Conservation (phyloP, 768 basidiomycete genomes). For the Lactarius tabidus region DNA sequence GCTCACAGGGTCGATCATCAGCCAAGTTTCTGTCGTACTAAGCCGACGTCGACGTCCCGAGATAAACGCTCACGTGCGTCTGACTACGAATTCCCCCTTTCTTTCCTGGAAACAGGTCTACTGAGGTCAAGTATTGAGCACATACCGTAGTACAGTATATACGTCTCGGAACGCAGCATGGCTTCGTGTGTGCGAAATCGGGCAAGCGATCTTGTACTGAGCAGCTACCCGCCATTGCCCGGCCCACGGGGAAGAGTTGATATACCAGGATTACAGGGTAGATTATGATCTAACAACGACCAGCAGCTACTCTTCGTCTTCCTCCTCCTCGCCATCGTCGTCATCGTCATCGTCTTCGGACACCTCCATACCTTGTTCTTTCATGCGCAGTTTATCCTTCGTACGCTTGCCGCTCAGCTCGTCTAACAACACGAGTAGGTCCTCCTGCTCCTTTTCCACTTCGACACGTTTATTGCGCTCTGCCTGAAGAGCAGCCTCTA, state of each 20-base stretch:
- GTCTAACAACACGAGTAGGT: slow-evolving; percentile 87
- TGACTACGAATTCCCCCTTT: too few species aligned
- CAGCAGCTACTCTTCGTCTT: slow-evolving; percentile 14
- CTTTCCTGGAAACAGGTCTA: too few species aligned
- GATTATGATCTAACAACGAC: not conserved
- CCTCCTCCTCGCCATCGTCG: slow-evolving; percentile 46
- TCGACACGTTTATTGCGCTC: slow-evolving; percentile 70
- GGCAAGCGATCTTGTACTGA: not conserved
- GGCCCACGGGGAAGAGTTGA: not conserved
- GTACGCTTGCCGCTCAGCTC: slow-evolving; percentile 84
- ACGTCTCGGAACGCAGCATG: not conserved
- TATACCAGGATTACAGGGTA: not conserved
- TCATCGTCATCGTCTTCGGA: slow-evolving; percentile 90
- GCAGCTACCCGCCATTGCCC: not conserved
- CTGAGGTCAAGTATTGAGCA: not conserved
- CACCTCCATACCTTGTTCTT: slow-evolving; percentile 74
- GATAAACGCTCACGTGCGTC: too few species aligned
- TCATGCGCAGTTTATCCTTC: slow-evolving; percentile 76
- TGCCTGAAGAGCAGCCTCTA: slow-evolving; percentile 51
- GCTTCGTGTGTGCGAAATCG: not conserved
- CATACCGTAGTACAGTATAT: not conserved
- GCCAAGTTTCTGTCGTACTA: too few species aligned
- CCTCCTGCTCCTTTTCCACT: slow-evolving; percentile 94
- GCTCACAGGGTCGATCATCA: too few species aligned
- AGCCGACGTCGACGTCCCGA: too few species aligned